These are phyloP conservation scores for Gossypioides kirkii DNA, from an alignment of 345 rosid genomes.

Conservation along the genomic window DNA sequence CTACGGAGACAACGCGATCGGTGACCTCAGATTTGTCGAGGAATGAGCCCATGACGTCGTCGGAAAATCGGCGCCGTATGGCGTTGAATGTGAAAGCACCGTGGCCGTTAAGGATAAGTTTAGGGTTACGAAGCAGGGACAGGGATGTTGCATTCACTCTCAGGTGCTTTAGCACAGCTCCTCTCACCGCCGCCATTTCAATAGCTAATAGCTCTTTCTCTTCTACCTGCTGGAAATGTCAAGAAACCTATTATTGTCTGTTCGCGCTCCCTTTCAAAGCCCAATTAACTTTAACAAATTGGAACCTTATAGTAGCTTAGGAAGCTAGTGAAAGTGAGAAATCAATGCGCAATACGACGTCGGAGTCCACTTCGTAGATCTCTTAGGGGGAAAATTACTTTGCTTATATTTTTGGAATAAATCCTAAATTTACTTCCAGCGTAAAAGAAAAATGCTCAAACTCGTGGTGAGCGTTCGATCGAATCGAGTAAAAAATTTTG, in stretches of 20 bases:
- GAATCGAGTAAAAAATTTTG: too few relatives aligned
- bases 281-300: background rate
- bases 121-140: constrained; percentile 33
- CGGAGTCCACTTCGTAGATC: background rate
- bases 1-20: constrained; percentile 84
- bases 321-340: background rate
- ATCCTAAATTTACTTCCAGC: too few relatives aligned
- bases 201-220: background rate
- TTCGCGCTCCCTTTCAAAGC: background rate
- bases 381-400: too few relatives aligned
- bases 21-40: constrained; percentile 95
- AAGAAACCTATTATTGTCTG: background rate
- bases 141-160: constrained; percentile 46
- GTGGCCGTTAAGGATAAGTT: constrained; percentile 11
- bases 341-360: background rate
- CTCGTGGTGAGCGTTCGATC: too few relatives aligned
- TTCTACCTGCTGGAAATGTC: background rate
- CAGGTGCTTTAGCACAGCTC: constrained; percentile 61
- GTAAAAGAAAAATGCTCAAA: too few relatives aligned
- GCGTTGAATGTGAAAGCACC: constrained; percentile 36
- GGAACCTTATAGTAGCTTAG: background rate
- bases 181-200: constrained; percentile 59
- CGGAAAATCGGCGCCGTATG: constrained; percentile 2
- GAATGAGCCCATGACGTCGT: constrained; percentile 35
- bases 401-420: too few relatives aligned